Percentiles rank a stretch among this genome's conserved stretches.
Conservation (phyloP, 73 alveolate species). For the Durusdinium trenchii region DNA sequence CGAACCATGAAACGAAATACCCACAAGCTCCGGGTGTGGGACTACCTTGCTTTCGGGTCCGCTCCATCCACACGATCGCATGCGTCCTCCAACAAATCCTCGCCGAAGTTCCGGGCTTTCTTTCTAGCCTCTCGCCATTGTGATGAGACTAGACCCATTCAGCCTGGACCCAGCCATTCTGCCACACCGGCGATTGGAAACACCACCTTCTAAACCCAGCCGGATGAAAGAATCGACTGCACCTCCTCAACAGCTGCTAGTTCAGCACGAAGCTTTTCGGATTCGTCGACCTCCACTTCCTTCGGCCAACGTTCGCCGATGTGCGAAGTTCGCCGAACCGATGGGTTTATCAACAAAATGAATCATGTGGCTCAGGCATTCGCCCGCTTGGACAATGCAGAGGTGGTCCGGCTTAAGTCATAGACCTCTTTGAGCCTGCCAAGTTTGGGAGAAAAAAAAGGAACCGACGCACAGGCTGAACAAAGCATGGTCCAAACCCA, state of each 20-base stretch:
- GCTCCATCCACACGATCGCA: background rate
- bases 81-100: constrained; percentile 63
- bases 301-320: no score
- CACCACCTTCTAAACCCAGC: background rate
- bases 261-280: constrained; percentile 32
- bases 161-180: no score
- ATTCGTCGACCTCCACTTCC: constrained; percentile 29
- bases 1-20: no score
- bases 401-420: constrained; percentile 57
- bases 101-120: constrained; percentile 69
- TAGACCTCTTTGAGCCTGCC: constrained; percentile 59
- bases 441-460: no score
- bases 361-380: background rate
- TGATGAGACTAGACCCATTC: no score
- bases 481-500: no score
- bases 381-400: constrained; percentile 35
- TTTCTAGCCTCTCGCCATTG: constrained; percentile 15
- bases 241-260: constrained; percentile 55
- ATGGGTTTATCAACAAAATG: no score
- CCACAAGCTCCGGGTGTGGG: no score
- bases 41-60: background rate
- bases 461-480: no score
- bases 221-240: background rate
- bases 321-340: no score
- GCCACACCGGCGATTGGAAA: background rate